These are phyloP conservation scores for Penicillium griseofulvum DNA, from an alignment of 2,329 filamentous ascomycete species.

Conservation along the genomic window DNA sequence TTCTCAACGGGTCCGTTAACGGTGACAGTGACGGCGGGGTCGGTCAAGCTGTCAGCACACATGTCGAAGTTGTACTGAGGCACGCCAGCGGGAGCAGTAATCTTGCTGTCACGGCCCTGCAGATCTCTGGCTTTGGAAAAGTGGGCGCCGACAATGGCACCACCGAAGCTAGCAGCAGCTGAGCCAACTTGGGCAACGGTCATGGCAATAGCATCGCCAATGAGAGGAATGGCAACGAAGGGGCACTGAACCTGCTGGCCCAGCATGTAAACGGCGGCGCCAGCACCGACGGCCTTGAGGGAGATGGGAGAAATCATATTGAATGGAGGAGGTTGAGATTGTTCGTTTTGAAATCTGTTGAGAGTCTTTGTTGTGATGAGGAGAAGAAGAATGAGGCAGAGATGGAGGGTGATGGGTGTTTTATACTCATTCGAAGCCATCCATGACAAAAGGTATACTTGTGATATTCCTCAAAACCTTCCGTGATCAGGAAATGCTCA, in stretches of 20 bases:
- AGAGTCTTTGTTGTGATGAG: background rate
- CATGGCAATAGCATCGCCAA: background rate
- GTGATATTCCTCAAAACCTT: background rate
- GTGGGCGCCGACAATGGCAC: background rate
- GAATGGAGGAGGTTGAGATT: background rate
- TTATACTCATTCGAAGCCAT: background rate
- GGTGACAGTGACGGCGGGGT: background rate
- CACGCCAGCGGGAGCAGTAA: background rate
- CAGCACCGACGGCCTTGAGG: background rate
- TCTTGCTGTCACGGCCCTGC: background rate
- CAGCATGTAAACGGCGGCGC: slow-evolving; percentile 1
- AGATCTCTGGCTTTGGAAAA: background rate
- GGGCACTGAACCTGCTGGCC: slow-evolving; percentile 4
- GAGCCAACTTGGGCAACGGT: background rate
- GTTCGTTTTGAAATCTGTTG: background rate
- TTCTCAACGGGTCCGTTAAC: background rate
- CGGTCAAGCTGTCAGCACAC: background rate
- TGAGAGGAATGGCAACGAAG: slow-evolving; percentile 1
- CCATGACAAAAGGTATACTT: background rate
- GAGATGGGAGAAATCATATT: background rate
- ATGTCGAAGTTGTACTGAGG: slow-evolving; percentile 1
- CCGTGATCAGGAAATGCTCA: background rate
- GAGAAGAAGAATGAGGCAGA: background rate
- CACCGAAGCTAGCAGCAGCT: background rate
- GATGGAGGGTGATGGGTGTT: background rate